Evolutionary conservation across 2,329 filamentous ascomycete species (phyloP), one percentile per base, ranked within the genome.

Genomic region (Daldinia sp.): DNA sequence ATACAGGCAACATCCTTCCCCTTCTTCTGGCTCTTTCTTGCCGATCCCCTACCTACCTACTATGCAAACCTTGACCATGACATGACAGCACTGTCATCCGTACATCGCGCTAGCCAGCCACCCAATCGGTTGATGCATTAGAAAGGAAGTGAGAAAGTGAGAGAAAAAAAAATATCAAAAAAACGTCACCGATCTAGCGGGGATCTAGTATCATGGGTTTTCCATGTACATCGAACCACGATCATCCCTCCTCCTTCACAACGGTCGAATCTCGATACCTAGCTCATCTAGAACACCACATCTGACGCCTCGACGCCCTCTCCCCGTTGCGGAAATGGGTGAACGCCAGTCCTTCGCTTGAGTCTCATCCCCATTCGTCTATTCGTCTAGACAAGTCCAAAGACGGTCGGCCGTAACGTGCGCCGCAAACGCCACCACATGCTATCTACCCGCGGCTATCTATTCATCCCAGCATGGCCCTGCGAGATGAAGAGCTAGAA

Each of bases 1-100:
- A 58, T 51, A 32, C 47, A 54, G 48, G 52, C 60, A 53, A 53
- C 49, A 64, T 60, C 55, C 45, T 32, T 41, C 17, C 17, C 37
- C 15, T 29, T 30, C 27, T 48, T 30, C 51, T 53, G 54, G 51
- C 34, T 49, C 45, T n/a, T n/a, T 54, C 57, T 52, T 32, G 53
- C 54, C 53, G 57, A 64, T 56, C 58, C 61, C 58, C 45, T 30
- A 21, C 19, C 2, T 41, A 19, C 25, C 25, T 48, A 30, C 25
- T 48, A 15, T 48, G 4, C 27, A 29, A 55, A 55, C 54, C 57
- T 57, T 48, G 37, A 27, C 48, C 47, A 39, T 54, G 56, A 48
- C 49, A 51, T 61, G 64, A 56, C 61, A 58, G 21, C 29, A 37
- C 48, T 48, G 60, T 35, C 54, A 53, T 51, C 45, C 51, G 53